These are phyloP conservation scores for Volvox reticuliferus DNA, from an alignment of 139 green algal species.

Conservation along the genomic window DNA sequence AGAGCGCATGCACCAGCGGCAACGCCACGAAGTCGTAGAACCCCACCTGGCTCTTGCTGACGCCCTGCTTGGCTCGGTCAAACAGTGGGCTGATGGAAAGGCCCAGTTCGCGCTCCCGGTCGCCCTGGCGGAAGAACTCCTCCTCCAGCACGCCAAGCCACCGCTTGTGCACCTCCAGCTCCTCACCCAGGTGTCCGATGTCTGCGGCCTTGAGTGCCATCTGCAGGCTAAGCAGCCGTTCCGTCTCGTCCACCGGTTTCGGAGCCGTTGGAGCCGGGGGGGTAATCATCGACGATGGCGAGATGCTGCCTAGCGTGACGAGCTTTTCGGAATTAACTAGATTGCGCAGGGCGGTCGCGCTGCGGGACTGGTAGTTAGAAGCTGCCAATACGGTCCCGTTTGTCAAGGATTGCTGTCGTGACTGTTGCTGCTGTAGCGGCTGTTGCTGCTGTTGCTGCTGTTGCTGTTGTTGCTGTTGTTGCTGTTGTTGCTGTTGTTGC, in stretches of 20 bases:
- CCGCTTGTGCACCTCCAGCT: constrained; percentile 62
- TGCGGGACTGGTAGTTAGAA: too few relatives aligned
- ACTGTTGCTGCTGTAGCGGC: neutral
- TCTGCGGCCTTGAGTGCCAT: constrained; percentile 70
- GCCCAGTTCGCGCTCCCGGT: constrained; percentile 48
- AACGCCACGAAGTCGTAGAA: constrained; percentile 48
- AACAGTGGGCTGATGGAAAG: constrained; percentile 60
- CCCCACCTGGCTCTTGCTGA: constrained; percentile 56
- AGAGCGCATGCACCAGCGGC: constrained; percentile 27
- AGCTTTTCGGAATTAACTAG: too few relatives aligned
- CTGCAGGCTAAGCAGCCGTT: constrained; percentile 60
- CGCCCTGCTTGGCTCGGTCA: constrained; percentile 51
- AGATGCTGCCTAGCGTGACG: neutral
- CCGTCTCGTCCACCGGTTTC: constrained; percentile 38
- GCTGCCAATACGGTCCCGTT: too few relatives aligned
- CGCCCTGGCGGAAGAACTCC: constrained; percentile 58
- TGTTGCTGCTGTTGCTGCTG: neutral
- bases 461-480: neutral
- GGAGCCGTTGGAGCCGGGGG: neutral
- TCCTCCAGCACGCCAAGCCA: constrained; percentile 31
- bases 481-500: neutral
- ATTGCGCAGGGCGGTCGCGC: too few relatives aligned
- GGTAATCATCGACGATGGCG: neutral
- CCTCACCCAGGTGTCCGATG: constrained; percentile 66
- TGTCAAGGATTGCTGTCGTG: neutral